Evolutionary conservation across 2,329 filamentous ascomycete species (phyloP), one percentile per base, ranked within the genome.

Genomic region (Golovinomyces cichoracearum): DNA sequence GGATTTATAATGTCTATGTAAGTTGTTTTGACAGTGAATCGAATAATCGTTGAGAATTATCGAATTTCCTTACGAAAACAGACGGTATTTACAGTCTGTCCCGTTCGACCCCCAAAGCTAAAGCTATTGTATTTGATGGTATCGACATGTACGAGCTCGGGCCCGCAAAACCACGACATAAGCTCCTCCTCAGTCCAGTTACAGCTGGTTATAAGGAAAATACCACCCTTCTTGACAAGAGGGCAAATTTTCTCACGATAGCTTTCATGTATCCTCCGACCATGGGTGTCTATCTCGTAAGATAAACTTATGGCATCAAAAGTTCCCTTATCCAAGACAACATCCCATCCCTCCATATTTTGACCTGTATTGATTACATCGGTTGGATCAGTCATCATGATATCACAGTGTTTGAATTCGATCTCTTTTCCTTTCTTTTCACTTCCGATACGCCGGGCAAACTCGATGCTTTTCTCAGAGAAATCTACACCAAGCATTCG

Each of bases 141-240:
- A 50, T 76, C 73, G 52, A 67, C 66, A 55, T 92, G 69, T 46
- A 66, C 59, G 50, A 63, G 62, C 2, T 63, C 66, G 47, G 71
- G 41, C 6, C 42, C 48, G 22, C 23, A 75, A 60, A 95, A 90
- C 85, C 88, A 95, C 15, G 64, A 65, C 51, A 71, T 68, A 57
- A 98, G 64, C 67, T 98, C 90, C 37, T 76, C 73, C 66, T 90
- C 85, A 1, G 88, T 95, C 90, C 90, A 98, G 65, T 98, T 98
- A 63, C 90, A 98, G 63, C 85, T 94, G 49, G 90, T 95, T 48
- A 98, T 74, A 51, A 94, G 64, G 56, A 95, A 73, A 22, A 83
- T 68, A 0, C 83, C 83, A 1, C 78, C 79, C 0, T 64, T 65
- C 56, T 74, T 76, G 47, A 95, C 71, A 53, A 95, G 68, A 25